phyloP scores from a whole-genome alignment of 2,329 filamentous ascomycete species.

The Phyllosticta ampelicida region DNA sequence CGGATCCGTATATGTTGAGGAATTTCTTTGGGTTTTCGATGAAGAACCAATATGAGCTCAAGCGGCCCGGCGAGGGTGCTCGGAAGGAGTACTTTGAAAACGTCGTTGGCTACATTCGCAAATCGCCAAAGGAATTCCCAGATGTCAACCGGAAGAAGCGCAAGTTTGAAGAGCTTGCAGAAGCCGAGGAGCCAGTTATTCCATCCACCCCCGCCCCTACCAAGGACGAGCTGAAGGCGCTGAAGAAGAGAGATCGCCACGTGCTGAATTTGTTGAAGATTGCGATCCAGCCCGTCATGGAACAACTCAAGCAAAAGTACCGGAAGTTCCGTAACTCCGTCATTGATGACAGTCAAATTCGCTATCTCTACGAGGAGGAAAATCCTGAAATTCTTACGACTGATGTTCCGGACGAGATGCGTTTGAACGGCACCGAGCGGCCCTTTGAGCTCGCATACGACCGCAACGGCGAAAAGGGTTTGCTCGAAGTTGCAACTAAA shows the following conservation, averaged over 20 bases:
- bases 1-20: slow-evolving; percentile 53
- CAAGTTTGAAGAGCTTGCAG: slow-evolving; percentile 57
- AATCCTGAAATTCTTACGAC: slow-evolving; percentile 56
- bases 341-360: slow-evolving; percentile 61
- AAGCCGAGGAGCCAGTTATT: slow-evolving; percentile 59
- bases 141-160: slow-evolving; percentile 80
- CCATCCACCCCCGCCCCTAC: slow-evolving; percentile 45
- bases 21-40: slow-evolving; percentile 80
- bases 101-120: slow-evolving; percentile 66
- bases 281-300: slow-evolving; percentile 87
- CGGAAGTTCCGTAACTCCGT: slow-evolving; percentile 69
- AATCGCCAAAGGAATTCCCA: slow-evolving; percentile 74
- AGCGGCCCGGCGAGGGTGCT: slow-evolving; percentile 52
- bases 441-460: slow-evolving; percentile 76
- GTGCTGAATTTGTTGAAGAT: slow-evolving; percentile 81
- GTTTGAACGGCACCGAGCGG: slow-evolving; percentile 38
- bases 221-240: slow-evolving; percentile 69
- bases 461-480: slow-evolving; percentile 62
- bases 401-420: slow-evolving; percentile 48
- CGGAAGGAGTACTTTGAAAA: slow-evolving; percentile 72
- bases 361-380: slow-evolving; percentile 74
- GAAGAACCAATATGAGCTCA: slow-evolving; percentile 63
- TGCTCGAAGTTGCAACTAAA: slow-evolving; percentile 62
- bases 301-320: slow-evolving; percentile 85
- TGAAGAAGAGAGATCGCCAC: slow-evolving; percentile 73